Percentiles rank a stretch among this genome's conserved stretches.
Conservation (phyloP, 179 eudicot species). For the Amaranthus tricolor region DNA sequence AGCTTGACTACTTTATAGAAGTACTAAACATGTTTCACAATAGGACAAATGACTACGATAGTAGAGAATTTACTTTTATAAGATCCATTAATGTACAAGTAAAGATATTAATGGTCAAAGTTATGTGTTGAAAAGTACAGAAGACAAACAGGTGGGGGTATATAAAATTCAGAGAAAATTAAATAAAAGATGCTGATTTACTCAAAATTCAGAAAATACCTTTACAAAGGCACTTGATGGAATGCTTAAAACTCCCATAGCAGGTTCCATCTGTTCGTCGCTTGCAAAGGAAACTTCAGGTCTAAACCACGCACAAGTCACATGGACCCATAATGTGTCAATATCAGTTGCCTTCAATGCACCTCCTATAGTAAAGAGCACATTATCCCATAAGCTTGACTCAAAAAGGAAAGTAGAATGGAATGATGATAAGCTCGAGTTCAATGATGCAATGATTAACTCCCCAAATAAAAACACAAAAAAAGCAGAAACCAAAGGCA, state of each 20-base stretch:
- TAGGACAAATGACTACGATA: no score
- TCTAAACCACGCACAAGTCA: constrained; percentile 98
- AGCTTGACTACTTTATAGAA: background rate
- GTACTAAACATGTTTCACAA: no score
- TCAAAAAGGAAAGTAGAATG: background rate
- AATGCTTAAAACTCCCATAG: constrained; percentile 92
- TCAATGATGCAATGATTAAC: background rate
- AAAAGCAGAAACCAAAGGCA: background rate
- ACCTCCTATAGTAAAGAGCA: constrained; percentile 56
- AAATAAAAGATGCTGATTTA: background rate
- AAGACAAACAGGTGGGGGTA: background rate
- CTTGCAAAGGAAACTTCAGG: constrained; percentile 95
- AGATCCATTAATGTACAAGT: no score
- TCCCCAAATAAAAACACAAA: background rate
- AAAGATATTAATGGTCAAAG: no score
- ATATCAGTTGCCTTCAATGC: constrained; percentile 96
- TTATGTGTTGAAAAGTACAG: background rate
- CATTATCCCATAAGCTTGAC: constrained; percentile 9
- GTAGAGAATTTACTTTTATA: no score
- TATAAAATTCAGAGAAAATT: background rate
- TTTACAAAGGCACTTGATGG: constrained; percentile 86
- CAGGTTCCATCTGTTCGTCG: constrained; percentile 99
- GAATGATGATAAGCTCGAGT: background rate
- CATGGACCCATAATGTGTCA: constrained; percentile 90
- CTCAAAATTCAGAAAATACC: constrained; percentile 38